Evolutionary conservation across 2,329 filamentous ascomycete genomes (phyloP), one percentile per base, ranked within the genome.

Genomic region (Akanthomyces uredinophilus): DNA sequence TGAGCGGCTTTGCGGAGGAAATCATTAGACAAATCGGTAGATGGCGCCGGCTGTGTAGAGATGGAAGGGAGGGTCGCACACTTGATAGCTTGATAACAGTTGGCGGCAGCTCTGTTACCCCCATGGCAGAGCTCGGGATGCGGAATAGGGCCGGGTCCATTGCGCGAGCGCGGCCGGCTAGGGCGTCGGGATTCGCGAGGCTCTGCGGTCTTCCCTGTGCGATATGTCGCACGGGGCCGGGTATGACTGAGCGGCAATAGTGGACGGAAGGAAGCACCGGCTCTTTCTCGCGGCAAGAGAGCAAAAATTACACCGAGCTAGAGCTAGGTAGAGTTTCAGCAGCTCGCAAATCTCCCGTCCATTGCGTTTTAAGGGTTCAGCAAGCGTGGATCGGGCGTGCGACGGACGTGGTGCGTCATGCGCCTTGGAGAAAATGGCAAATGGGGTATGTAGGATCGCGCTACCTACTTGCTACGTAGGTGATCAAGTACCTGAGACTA

Each of bases 391-490:
- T 59, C 37, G 22, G 46, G 10, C 27, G 54, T 27, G 29, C 29
- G 55, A 29, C 55, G 46, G 46, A 57, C 41, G 55, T 32, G 14
- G 44, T 59, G 56, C 47, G 56, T 43, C 56, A 51, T 59, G 46
- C 24, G 27, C n/a, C 32, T 4, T 50, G 22, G 4, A 47, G 41
- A 43, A 11, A 43, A 32, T 6, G 24, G 41, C 27, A 11, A 43
- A 32, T 6, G 24, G 27, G 16, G 11, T 16, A n/a, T n/a, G 29
- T 2, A 5, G 27, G 27, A 22, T 11, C 18, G 20, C 39, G n/a
- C 29, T 20, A 52, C 10, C 32, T 35, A 4, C 29, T 32, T 5
- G 5, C 29, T 32, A 32, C n/a, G 29, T 32, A 32, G 4, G 29
- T 32, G 8, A 32, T 32, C 8, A 32, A 4, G 5, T 32, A 32